phyloP scores from a whole-genome alignment of 78 protist genomes.

The Dictyostelium firmibasis region DNA sequence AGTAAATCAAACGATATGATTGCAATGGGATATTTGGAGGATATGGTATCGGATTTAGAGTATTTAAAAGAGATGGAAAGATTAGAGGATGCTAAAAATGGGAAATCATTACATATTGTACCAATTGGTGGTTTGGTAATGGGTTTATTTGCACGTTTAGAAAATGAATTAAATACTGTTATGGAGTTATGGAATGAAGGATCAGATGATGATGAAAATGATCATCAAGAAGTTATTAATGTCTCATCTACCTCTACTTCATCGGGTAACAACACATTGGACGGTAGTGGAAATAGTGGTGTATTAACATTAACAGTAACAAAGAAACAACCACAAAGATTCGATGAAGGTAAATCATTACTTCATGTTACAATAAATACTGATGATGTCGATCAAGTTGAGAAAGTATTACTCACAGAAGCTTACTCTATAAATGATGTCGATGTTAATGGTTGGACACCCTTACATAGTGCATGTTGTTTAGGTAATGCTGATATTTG shows the following conservation, averaged over 20 bases:
- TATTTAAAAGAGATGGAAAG: slow-evolving; percentile 65
- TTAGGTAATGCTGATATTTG: slow-evolving; percentile 61
- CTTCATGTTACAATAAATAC: slow-evolving; percentile 16
- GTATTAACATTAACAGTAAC: slow-evolving; percentile 8
- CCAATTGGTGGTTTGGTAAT: slow-evolving; percentile 77
- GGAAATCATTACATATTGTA: slow-evolving; percentile 28
- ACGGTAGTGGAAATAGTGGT: not conserved
- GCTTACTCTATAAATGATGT: not conserved
- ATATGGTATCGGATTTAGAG: slow-evolving; percentile 41
- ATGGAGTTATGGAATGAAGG: slow-evolving; percentile 66
- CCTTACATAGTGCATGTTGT: slow-evolving; percentile 36
- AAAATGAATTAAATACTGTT: slow-evolving; percentile 77
- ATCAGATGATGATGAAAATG: not conserved
- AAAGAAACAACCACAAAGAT: not conserved
- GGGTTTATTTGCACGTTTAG: slow-evolving; percentile 59
- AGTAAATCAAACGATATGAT: not conserved
- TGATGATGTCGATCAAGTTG: slow-evolving; percentile 17
- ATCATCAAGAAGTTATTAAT: not conserved
- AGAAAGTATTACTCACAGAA: not conserved
- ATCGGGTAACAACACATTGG: not conserved
- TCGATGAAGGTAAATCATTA: slow-evolving; percentile 8
- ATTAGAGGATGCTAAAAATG: slow-evolving; percentile 36
- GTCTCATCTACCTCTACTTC: not conserved
- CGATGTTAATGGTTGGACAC: slow-evolving; percentile 70
- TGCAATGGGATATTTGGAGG: slow-evolving; percentile 29